phyloP scores from a whole-genome alignment of 2,329 filamentous ascomycete genomes.

The Tolypocladium sp. region DNA sequence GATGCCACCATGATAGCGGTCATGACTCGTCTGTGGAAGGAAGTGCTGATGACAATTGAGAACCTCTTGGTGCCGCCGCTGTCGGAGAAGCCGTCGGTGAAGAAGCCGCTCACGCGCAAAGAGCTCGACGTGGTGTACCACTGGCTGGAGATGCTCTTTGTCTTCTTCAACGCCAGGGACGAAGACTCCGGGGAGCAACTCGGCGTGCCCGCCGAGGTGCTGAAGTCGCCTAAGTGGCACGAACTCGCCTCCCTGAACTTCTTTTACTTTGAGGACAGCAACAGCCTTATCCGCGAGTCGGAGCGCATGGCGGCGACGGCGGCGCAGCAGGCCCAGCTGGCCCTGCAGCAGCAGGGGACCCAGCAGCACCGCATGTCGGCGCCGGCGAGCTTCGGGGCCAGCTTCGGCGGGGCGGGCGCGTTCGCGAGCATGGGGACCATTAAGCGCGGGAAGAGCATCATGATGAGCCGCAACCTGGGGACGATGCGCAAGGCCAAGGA shows the following conservation, averaged over 20 bases:
- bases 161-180: slow-evolving; percentile 91
- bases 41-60: slow-evolving; percentile 88
- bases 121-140: slow-evolving; percentile 93
- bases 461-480: slow-evolving; percentile 88
- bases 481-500: slow-evolving; percentile 96
- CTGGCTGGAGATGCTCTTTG: slow-evolving; percentile 84
- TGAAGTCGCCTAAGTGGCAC: slow-evolving; percentile 97
- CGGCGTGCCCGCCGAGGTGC: slow-evolving; percentile 80
- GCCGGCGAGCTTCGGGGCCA: slow-evolving; percentile 38
- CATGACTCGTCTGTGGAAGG: slow-evolving; percentile 97
- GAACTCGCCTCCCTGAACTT: slow-evolving; percentile 94
- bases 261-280: slow-evolving; percentile 93
- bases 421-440: slow-evolving; percentile 64
- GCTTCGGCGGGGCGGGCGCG: slow-evolving; percentile 22
- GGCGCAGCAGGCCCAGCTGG: slow-evolving; percentile 63
- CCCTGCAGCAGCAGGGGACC: slow-evolving; percentile 40
- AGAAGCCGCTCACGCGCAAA: slow-evolving; percentile 73
- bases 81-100: slow-evolving; percentile 85
- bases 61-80: slow-evolving; percentile 82
- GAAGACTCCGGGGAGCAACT: slow-evolving; percentile 72
- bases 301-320: slow-evolving; percentile 91
- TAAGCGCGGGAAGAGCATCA: slow-evolving; percentile 66
- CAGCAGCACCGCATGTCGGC: slow-evolving; percentile 61
- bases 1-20: slow-evolving; percentile 96
- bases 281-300: slow-evolving; percentile 86